These are phyloP conservation scores for Caryopteris hybrid DNA, from an alignment of 305 asterid species.

Conservation along the genomic window DNA sequence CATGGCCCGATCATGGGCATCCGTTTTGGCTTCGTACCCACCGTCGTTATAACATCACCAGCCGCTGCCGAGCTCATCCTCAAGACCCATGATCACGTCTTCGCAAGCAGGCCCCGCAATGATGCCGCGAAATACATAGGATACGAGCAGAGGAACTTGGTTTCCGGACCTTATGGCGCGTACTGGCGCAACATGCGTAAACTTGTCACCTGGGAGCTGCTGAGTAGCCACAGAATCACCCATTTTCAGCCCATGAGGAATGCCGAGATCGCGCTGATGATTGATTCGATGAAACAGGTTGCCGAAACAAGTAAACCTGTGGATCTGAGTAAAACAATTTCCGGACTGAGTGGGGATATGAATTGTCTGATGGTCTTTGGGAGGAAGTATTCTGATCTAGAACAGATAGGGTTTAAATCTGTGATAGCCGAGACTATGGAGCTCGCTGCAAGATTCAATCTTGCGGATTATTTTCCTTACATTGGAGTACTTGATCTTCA, in stretches of 20 bases:
- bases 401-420: conserved; percentile 29
- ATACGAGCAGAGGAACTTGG: conserved; percentile 18
- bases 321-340: conserved; percentile 25
- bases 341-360: conserved; percentile 21
- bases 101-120: conserved; percentile 29
- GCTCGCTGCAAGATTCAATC: conserved; percentile 26
- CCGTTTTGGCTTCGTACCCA: conserved; percentile 28
- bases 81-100: conserved; percentile 35
- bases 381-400: no score
- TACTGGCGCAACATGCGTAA: conserved; percentile 43
- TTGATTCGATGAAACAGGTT: conserved; percentile 14
- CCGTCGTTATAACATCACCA: conserved; percentile 31
- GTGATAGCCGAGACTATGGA: conserved; percentile 28
- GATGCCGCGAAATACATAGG: conserved; percentile 3
- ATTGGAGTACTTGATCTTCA: conserved; percentile 39
- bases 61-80: conserved; percentile 35
- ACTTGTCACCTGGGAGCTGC: conserved; percentile 26
- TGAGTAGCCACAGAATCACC: conserved; percentile 19
- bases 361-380: conserved; percentile 37
- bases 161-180: conserved; percentile 21
- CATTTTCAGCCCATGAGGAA: conserved; percentile 30
- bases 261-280: conserved; percentile 23
- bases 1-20: conserved; percentile 38
- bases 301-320: conserved; percentile 10
- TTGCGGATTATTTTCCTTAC: conserved; percentile 30